Evolutionary conservation across 768 basidiomycete species (phyloP).

Genomic region (Lactifluus pinguis): DNA sequence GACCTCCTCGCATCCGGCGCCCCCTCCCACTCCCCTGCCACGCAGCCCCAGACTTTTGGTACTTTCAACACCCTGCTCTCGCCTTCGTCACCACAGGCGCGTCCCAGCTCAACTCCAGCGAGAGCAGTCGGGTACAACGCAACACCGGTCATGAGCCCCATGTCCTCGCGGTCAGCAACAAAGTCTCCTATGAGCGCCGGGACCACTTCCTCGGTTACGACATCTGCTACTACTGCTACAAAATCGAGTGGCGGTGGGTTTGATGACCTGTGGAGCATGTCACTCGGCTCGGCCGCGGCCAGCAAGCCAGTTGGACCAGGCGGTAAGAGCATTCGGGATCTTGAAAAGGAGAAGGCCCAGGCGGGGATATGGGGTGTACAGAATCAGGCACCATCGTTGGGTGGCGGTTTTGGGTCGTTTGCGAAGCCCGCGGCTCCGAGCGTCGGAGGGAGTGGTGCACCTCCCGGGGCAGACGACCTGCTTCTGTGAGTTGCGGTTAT

Average conservation of each 20-base stretch:
- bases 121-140: not conserved
- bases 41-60: slow-evolving; percentile 2
- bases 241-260: slow-evolving; percentile 49
- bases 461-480: slow-evolving; percentile 32
- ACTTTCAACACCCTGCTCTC: not conserved
- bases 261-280: slow-evolving; percentile 85
- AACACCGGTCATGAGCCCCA: slow-evolving; percentile 17
- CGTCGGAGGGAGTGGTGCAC: too few relatives aligned
- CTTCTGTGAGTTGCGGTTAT: slow-evolving; percentile 27
- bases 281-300: slow-evolving; percentile 42
- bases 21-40: not conserved
- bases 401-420: too few relatives aligned
- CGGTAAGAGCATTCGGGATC: slow-evolving; percentile 60
- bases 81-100: slow-evolving; percentile 12
- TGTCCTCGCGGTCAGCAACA: slow-evolving; percentile 23
- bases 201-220: slow-evolving; percentile 19
- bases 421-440: too few relatives aligned
- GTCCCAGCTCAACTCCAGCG: slow-evolving; percentile 13
- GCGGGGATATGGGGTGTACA: too few relatives aligned
- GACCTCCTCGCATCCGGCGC: not conserved
- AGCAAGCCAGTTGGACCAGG: slow-evolving; percentile 28
- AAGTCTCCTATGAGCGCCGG: slow-evolving; percentile 14
- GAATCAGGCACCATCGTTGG: too few relatives aligned
- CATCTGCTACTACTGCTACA: slow-evolving; percentile 28
- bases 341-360: too few relatives aligned